phyloP scores from a whole-genome alignment of 2,329 filamentous ascomycete genomes.

The Truncatella angustata region DNA sequence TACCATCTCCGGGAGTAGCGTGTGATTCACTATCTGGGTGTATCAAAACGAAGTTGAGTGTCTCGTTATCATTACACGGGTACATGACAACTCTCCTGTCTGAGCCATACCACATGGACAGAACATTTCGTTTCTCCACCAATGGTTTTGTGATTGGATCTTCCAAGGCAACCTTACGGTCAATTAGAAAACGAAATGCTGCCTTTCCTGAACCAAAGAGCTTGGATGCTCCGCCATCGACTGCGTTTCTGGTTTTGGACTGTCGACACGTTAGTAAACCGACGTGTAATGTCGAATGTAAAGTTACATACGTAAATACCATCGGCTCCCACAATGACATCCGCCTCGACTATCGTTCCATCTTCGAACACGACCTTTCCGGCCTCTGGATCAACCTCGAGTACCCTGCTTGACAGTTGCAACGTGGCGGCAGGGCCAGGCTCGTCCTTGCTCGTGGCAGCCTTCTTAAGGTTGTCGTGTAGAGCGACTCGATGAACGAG shows the following conservation, averaged over 20 bases:
- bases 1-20: constrained; percentile 28
- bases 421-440: constrained; percentile 33
- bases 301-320: constrained; percentile 20
- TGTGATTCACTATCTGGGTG: constrained; percentile 45
- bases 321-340: constrained; percentile 23
- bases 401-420: constrained; percentile 25
- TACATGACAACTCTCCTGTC: constrained; percentile 47
- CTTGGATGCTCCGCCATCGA: constrained; percentile 33
- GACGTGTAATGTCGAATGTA: neutral
- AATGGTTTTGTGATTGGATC: constrained; percentile 34
- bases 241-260: constrained; percentile 36
- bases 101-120: constrained; percentile 38
- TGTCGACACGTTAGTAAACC: neutral
- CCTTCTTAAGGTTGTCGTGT: constrained; percentile 48
- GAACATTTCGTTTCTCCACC: constrained; percentile 23
- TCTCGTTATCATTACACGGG: constrained; percentile 41
- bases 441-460: constrained; percentile 36
- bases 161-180: constrained; percentile 28
- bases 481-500: constrained; percentile 52
- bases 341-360: constrained; percentile 16
- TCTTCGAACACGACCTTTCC: constrained; percentile 20
- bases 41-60: constrained; percentile 50
- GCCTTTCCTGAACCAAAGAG: constrained; percentile 50
- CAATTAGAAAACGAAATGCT: constrained; percentile 56
- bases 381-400: constrained; percentile 17